Base-by-base conservation (phyloP, 1,139 yeast genomes). In the Kodamaea arcana region DNA sequence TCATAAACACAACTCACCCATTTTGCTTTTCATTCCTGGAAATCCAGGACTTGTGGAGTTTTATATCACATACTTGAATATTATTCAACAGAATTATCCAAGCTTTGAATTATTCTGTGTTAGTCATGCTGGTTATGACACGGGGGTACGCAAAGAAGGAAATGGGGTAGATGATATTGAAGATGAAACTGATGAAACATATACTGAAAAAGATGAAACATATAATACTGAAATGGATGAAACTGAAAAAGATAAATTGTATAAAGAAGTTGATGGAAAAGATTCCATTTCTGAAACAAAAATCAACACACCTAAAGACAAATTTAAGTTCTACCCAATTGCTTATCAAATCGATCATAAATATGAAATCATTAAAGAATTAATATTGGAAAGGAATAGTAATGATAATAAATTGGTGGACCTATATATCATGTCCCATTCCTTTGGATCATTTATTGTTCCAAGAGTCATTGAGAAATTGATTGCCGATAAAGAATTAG, bases 31-130 rank as follows among this genome's bases (percentile, higher is more conserved):
- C 41, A 65, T 80, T 9, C 86, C 87, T 0, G 87, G 87, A 0
- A 80, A 80, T 43, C 87, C 87, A 0, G 87, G 86, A 0, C 52
- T 80, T 16, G 69, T 75, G 21, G 79, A 77, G 41, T 80, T 68
- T 51, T 80, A 80, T 50, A 60, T 61, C 9, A 65, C 70, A 1
- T 80, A 75, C 47, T 56, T 80, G 25, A 61, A 60, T 24, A 50
- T 62, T 24, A 51, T 80, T 32, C 76, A 75, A 34, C 40, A 51
- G 23, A 48, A 51, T 24, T 54, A 62, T 33, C 80, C 83, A 0
- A 51, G 56, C 3, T 58, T 64, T 33, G 82, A 77, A 47, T 45
- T 75, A 1, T 55, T 76, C 27, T 74, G 80, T 32, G 62, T 76
- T 21, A 74, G 83, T 17, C 83, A 79, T 43, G 72, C 72, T 9